Conservation (phyloP, 2,329 filamentous ascomycete species). For the Graphilbum fragrans region DNA sequence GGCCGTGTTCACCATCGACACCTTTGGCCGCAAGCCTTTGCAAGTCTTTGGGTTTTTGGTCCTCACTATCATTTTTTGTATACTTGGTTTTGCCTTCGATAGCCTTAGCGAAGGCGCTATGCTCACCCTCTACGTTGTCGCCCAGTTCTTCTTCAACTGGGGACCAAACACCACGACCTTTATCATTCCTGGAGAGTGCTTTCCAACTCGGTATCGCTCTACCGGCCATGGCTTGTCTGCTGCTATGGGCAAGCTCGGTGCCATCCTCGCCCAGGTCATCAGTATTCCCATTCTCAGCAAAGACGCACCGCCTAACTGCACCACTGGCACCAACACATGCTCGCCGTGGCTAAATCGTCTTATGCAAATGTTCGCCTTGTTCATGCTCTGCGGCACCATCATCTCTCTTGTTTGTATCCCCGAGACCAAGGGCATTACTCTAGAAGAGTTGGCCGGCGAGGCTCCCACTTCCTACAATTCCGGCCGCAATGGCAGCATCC, state of each 20-base stretch:
- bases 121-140: constrained; percentile 49
- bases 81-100: constrained; percentile 49
- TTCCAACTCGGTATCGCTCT: constrained; percentile 49
- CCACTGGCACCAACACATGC: constrained; percentile 24
- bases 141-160: constrained; percentile 56
- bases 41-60: constrained; percentile 52
- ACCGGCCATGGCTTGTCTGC: constrained; percentile 55
- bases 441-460: constrained; percentile 61
- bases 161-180: constrained; percentile 57
- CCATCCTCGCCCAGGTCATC: constrained; percentile 54
- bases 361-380: constrained; percentile 66
- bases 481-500: constrained; percentile 37
- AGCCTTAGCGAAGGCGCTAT: constrained; percentile 33
- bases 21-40: constrained; percentile 63
- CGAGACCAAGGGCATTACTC: constrained; percentile 61
- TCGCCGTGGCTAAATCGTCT: constrained; percentile 57
- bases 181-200: constrained; percentile 52
- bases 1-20: constrained; percentile 62
- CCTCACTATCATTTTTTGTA: constrained; percentile 47
- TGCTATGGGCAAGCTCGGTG: constrained; percentile 55
- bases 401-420: constrained; percentile 57
- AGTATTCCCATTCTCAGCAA: constrained; percentile 50
- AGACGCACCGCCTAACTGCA: constrained; percentile 36
- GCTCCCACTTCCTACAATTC: constrained; percentile 45
- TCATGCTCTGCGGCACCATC: constrained; percentile 64